phyloP scores from a whole-genome alignment of 2,329 filamentous ascomycete species.

The Aspergillus ruber region DNA sequence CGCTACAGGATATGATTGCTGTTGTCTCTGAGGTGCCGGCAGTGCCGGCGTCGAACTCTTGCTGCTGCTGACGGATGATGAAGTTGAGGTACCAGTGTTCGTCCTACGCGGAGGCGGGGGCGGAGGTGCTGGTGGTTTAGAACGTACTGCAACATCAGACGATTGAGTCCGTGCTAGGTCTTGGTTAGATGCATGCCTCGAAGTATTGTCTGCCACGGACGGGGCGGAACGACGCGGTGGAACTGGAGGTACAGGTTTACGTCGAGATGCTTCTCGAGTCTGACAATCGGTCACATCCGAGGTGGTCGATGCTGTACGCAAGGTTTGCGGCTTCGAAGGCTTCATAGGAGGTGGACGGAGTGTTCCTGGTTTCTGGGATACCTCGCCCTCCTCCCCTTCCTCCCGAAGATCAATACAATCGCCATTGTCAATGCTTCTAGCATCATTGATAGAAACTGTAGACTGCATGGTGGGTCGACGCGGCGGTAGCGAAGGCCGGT shows the following conservation, averaged over 20 bases:
- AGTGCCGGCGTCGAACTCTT: conserved; percentile 4
- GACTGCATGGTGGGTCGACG: conserved; percentile 22
- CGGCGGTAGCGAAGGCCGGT: conserved; percentile 36
- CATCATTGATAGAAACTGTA: conserved; percentile 10
- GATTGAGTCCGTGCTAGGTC: conserved; percentile 2
- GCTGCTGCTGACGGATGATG: conserved; percentile 5
- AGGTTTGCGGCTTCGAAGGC: conserved; percentile 39
- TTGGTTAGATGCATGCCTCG: not conserved
- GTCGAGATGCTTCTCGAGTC: conserved; percentile 19
- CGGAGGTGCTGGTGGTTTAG: conserved; percentile 23
- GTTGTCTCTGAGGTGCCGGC: conserved; percentile 11
- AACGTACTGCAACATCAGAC: conserved; percentile 6
- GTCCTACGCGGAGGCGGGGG: conserved; percentile 26
- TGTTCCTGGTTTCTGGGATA: conserved; percentile 9
- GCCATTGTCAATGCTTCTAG: conserved; percentile 21
- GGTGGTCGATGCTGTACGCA: conserved; percentile 29
- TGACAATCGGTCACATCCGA: conserved; percentile 11
- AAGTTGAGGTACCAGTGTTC: conserved; percentile 20
- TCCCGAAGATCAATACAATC: conserved; percentile 38
- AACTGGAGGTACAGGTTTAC: conserved; percentile 32
- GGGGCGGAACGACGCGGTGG: conserved; percentile 28
- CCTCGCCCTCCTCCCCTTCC: conserved; percentile 14
- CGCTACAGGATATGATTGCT: conserved; percentile 20
- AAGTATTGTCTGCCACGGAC: not conserved
- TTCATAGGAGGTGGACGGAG: conserved; percentile 32